Conservation (phyloP, 2,329 filamentous ascomycete genomes). For the Botrytis squamosa region DNA sequence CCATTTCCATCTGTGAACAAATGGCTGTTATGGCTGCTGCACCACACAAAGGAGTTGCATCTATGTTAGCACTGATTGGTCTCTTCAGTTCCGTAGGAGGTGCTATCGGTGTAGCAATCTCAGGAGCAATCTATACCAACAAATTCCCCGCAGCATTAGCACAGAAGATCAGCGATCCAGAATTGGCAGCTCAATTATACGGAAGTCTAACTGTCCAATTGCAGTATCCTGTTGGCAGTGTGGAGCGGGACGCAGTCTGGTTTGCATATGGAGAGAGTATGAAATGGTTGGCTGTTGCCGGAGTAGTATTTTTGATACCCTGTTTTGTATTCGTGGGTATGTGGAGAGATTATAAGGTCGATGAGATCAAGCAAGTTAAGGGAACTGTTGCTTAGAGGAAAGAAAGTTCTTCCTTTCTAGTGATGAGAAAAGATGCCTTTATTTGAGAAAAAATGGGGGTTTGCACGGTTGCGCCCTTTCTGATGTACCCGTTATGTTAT, state of each 20-base stretch:
- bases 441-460: neutral
- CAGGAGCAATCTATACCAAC: slow-evolving; percentile 64
- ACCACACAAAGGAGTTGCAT: slow-evolving; percentile 60
- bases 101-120: slow-evolving; percentile 59
- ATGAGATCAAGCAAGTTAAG: slow-evolving; percentile 37
- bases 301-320: slow-evolving; percentile 44
- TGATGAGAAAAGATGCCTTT: neutral
- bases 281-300: slow-evolving; percentile 44
- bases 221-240: slow-evolving; percentile 50
- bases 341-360: slow-evolving; percentile 51
- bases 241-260: slow-evolving; percentile 56
- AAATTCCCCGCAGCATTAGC: slow-evolving; percentile 45
- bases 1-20: slow-evolving; percentile 57
- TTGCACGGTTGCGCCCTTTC: neutral
- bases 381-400: slow-evolving; percentile 30
- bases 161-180: slow-evolving; percentile 45
- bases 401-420: neutral
- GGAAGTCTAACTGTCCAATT: slow-evolving; percentile 53
- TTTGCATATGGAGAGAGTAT: slow-evolving; percentile 56
- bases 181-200: slow-evolving; percentile 44
- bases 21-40: slow-evolving; percentile 59
- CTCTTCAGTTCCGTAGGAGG: slow-evolving; percentile 61
- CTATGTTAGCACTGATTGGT: slow-evolving; percentile 59
- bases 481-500: neutral
- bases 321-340: slow-evolving; percentile 44